Base-by-base conservation (phyloP, 352 stramenopile species). In the Pythium aristosporum region DNA sequence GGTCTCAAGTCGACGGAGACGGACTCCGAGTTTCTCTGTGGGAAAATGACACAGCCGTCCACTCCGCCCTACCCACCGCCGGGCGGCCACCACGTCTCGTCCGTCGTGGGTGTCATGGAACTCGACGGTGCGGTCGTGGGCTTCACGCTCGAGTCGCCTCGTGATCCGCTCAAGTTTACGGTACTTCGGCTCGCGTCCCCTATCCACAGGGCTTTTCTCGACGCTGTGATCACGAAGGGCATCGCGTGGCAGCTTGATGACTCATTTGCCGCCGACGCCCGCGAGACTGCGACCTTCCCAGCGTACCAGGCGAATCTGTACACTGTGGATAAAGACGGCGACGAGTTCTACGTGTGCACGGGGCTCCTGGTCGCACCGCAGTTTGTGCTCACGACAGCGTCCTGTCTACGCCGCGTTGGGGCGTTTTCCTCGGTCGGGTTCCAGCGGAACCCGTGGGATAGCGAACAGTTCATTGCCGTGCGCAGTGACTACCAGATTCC, bases 381-480 rank as follows among this genome's bases (percentile, higher is more conserved):
- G 18, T 71, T 60, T 56, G 52, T 75, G 25, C 48, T 75, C 20
- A 75, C 69, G 1, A 68, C 61, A 11, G 69, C 69, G 6, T 71
- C 67, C 15, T 75, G 69, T 66, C 43, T 69, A 0, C 15, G 13
- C 8, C 15, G 32, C 23, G 37, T 15, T 3, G 21, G 20, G 15
- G 3, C 8, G 2, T 44, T 62, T 44, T 30, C 36, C 2, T 41
- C 1, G 15, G 50, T 56, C 21, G 51, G 50, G 11, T 28, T 65
- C 25, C 32, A 41, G 10, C 11, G 48, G 5, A 56, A 43, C 4
- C 23, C 36, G 41, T 47, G 42, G 21, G 47, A 48, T 39, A 7
- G 44, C 12, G 25, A 47, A 23, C 61, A 23, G 1, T 12, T 36
- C 13, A 18, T 42, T 10, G 18, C 25, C 13, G 63, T 69, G 20